phyloP scores from a whole-genome alignment of 306 rosid genomes.

The Begonia peltatifolia region DNA sequence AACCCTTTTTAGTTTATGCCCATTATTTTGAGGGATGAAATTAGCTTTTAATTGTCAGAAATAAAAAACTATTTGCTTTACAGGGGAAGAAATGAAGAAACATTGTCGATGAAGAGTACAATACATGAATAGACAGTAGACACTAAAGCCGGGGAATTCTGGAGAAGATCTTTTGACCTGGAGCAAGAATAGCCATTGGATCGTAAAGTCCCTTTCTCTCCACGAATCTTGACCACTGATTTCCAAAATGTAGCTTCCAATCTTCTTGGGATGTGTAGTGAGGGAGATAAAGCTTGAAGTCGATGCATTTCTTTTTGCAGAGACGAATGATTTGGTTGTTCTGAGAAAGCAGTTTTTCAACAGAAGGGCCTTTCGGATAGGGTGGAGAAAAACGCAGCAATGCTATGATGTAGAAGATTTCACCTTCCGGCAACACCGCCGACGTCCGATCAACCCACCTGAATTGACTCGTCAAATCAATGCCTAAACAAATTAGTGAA shows the following conservation, averaged over 20 bases:
- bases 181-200: constrained; percentile 78
- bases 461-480: too few relatives aligned
- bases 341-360: constrained; percentile 38
- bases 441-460: constrained; percentile 93
- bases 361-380: constrained; percentile 33
- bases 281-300: constrained; percentile 80
- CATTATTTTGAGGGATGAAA: too few relatives aligned
- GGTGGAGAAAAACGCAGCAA: constrained; percentile 65
- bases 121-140: too few relatives aligned
- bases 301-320: constrained; percentile 31
- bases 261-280: constrained; percentile 53
- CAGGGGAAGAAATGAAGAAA: too few relatives aligned
- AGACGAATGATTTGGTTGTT: constrained; percentile 46
- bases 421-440: constrained; percentile 56
- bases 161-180: constrained; percentile 70
- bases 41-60: too few relatives aligned
- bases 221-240: constrained; percentile 48
- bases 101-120: too few relatives aligned
- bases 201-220: constrained; percentile 48
- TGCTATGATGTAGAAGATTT: constrained; percentile 76
- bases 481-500: too few relatives aligned
- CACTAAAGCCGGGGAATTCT: constrained; percentile 21
- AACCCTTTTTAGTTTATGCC: too few relatives aligned
- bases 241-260: constrained; percentile 74
- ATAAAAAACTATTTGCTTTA: too few relatives aligned